A percentile compares a stretch with the other conserved stretches of the same genome.
phyloP scores from a whole-genome alignment of 2,329 filamentous ascomycete genomes.

The Metarhizium robertsii region DNA sequence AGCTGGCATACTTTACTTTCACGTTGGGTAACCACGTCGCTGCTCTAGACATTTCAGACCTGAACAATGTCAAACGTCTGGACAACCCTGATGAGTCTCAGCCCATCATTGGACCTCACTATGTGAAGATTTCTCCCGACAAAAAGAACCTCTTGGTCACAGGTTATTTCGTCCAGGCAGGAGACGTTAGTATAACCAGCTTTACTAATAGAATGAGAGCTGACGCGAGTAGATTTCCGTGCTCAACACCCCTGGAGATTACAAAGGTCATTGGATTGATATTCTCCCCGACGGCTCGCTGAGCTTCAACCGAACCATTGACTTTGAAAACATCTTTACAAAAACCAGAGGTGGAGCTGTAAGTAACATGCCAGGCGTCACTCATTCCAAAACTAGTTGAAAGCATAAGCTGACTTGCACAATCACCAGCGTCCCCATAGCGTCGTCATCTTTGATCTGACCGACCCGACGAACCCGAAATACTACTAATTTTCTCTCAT shows the following conservation, averaged over 20 bases:
- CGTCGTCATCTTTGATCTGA: constrained; percentile 45
- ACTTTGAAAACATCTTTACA: constrained; percentile 44
- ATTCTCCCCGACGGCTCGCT: constrained; percentile 44
- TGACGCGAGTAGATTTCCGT: constrained; percentile 35
- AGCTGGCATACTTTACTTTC: constrained; percentile 49
- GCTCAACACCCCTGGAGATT: constrained; percentile 52
- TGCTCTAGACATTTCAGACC: constrained; percentile 50
- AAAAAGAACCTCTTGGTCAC: constrained; percentile 55
- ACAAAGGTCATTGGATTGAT: constrained; percentile 54
- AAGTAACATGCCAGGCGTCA: constrained; percentile 1
- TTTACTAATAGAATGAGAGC: neutral
- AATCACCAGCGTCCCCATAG: constrained; percentile 39
- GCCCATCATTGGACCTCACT: constrained; percentile 52
- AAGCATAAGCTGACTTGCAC: neutral
- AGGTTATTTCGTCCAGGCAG: constrained; percentile 58
- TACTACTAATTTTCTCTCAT: constrained; percentile 28
- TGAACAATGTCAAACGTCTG: constrained; percentile 50
- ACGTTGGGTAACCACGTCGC: constrained; percentile 54
- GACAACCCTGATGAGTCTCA: constrained; percentile 50
- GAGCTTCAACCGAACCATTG: constrained; percentile 49
- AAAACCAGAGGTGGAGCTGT: constrained; percentile 40
- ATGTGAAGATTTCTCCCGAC: constrained; percentile 54
- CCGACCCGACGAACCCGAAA: constrained; percentile 40
- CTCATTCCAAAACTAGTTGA: neutral
- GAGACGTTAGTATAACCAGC: constrained; percentile 27